Conservation (phyloP, 1,284 basidiomycete species). For the Xanthoconium separans region DNA sequence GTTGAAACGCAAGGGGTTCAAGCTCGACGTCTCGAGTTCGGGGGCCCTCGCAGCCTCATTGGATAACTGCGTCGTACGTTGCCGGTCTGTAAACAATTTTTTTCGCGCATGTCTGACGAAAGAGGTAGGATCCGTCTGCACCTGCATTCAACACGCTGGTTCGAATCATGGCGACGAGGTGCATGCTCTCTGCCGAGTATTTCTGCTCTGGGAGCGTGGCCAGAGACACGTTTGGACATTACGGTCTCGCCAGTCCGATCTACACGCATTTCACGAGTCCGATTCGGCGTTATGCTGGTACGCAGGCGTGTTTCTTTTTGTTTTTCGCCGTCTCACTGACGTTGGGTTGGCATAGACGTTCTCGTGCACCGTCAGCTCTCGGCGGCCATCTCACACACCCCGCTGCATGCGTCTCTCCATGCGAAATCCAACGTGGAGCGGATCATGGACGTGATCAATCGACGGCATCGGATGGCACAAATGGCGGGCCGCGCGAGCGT, state of each 20-base stretch:
- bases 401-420: conserved; percentile 86
- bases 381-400: conserved; percentile 83
- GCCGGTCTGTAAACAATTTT: background rate
- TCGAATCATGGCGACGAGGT: conserved; percentile 98
- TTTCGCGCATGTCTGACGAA: background rate
- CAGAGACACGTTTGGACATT: conserved; percentile 93
- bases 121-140: conserved; percentile 65
- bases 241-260: conserved; percentile 93
- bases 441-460: conserved; percentile 85
- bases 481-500: conserved; percentile 95
- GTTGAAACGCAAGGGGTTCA: conserved; percentile 80
- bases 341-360: conserved; percentile 57
- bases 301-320: conserved; percentile 22
- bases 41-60: conserved; percentile 88
- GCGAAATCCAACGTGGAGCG: conserved; percentile 90
- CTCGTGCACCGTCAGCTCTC: conserved; percentile 93
- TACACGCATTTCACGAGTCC: conserved; percentile 99
- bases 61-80: conserved; percentile 83
- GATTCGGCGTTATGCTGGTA: conserved; percentile 91
- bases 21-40: conserved; percentile 91
- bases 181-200: conserved; percentile 98
- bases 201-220: conserved; percentile 95
- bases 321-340: conserved; percentile 18
- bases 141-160: conserved; percentile 97
- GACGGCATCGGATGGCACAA: conserved; percentile 93